Evolutionary conservation across 2,329 filamentous ascomycete species (phyloP), one percentile per base, ranked within the genome.

Genomic region (Xylariomycetidae sp.): DNA sequence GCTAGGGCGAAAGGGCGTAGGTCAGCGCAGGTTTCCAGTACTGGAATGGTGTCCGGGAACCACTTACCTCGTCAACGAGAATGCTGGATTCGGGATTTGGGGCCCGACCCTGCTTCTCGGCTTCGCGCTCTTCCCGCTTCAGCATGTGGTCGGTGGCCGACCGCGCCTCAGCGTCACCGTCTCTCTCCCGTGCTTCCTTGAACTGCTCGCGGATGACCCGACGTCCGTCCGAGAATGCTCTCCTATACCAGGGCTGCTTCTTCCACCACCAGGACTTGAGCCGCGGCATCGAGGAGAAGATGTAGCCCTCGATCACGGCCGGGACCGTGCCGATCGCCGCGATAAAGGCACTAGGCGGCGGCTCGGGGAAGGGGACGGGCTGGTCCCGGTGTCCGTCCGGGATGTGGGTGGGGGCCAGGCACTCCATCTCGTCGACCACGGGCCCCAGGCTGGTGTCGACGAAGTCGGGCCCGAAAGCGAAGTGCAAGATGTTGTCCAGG

Each of bases 181-280:
- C 24, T 6, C 10, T 25, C 20, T 32, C 16, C 12, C 27, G 16
- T 6, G 31, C 31, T 4, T 20, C 23, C 17, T 9, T 4, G 17
- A 37, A 13, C 18, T 29, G 19, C 13, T 28, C 14, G 2, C 16
- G 13, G 6, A 37, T 10, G n/a, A 29, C 25, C 9, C 25, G 18
- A 6, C 32, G 13, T 19, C 19, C 32, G 7, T 25, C 10, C 2
- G 16, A 9, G 9, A 37, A 29, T 7, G 29, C 20, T 10, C 29
- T 32, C 19, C 23, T 32, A 17, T 29, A 37, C 34, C 34, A 37
- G 9, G 25, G 13, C 9, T 32, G 23, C 14, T 29, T 28, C 6
- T n/a, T n/a, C 29, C 29, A 32, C 34, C 29, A 32, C 34, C 34
- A 37, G 19, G 24, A 14, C 5, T 14, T 32, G 18, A 32, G 19